These are phyloP conservation scores for Butyriboletus loyo DNA, from an alignment of 768 basidiomycete genomes.

Conservation along the genomic window DNA sequence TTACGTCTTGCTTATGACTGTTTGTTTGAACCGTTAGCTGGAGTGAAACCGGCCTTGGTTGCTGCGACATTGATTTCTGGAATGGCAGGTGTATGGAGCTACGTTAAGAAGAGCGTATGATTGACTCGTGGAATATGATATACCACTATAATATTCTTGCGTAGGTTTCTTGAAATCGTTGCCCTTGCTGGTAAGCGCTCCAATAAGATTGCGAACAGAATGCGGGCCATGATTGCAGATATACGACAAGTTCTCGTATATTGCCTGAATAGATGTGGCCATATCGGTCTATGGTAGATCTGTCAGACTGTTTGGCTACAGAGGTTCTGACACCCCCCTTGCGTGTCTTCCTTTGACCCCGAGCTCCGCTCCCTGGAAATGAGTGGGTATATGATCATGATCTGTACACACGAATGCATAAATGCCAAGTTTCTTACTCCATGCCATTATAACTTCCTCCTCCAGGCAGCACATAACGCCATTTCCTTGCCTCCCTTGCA, in stretches of 20 bases:
- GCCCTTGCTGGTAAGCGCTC: conserved; percentile 24
- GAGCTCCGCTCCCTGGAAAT: conserved; percentile 41
- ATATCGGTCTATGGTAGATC: conserved; percentile 36
- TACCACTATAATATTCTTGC: conserved; percentile 46
- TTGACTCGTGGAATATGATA: conserved; percentile 39
- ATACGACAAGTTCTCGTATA: conserved; percentile 30
- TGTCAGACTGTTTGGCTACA: conserved; percentile 33
- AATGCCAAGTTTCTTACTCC: conserved; percentile 36
- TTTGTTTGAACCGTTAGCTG: conserved; percentile 61
- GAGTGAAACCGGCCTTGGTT: conserved; percentile 83
- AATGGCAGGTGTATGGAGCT: conserved; percentile 91
- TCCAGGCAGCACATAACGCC: conserved; percentile 21
- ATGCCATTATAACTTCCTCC: conserved; percentile 30
- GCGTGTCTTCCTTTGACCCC: conserved; percentile 38
- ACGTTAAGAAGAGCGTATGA: conserved; percentile 87
- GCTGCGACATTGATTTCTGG: conserved; percentile 88
- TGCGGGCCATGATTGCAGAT: conserved; percentile 17
- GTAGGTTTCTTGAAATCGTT: conserved; percentile 28
- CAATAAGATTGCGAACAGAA: conserved; percentile 23
- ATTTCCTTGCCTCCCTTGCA: conserved; percentile 20
- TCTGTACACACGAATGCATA: conserved; percentile 36
- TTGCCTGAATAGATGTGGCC: conserved; percentile 29
- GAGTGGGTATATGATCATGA: conserved; percentile 37
- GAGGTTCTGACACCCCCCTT: conserved; percentile 36
- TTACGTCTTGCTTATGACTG: conserved; percentile 37